Conservation (phyloP, 306 rosid genomes). For the Sophora flavescens region DNA sequence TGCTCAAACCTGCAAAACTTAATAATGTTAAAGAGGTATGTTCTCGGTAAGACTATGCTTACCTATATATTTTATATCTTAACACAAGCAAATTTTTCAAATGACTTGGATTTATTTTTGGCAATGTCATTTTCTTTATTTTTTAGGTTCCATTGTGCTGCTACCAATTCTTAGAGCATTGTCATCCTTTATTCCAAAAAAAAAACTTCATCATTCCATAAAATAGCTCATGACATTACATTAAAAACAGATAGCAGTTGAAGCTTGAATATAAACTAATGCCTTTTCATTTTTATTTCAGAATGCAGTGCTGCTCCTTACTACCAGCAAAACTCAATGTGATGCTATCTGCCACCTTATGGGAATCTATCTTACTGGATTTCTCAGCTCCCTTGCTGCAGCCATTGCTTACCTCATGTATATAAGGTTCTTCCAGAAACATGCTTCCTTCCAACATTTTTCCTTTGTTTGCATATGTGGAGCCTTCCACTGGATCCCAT, state of each 20-base stretch:
- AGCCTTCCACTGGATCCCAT: constrained; percentile 94
- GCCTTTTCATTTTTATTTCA: constrained; percentile 43
- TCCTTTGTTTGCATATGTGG: constrained; percentile 78
- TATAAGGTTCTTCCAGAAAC: constrained; percentile 57
- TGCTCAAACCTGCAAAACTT: constrained; percentile 50
- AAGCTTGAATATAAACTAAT: constrained; percentile 36
- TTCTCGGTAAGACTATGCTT: constrained; percentile 1
- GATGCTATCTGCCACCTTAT: constrained; percentile 66
- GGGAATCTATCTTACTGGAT: constrained; percentile 83
- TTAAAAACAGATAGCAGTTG: background rate
- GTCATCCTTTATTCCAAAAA: background rate
- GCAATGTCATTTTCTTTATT: background rate
- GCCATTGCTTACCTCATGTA: constrained; percentile 67
- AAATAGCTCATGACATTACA: background rate
- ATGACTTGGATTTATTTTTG: background rate
- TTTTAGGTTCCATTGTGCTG: background rate
- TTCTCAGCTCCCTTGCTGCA: constrained; percentile 79
- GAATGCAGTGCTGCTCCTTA: constrained; percentile 51
- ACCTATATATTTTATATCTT: constrained; percentile 6
- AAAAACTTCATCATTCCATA: constrained; percentile 14
- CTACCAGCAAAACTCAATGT: constrained; percentile 42
- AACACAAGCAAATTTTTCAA: background rate
- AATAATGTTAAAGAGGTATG: constrained; percentile 67
- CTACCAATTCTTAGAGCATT: background rate
- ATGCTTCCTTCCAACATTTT: constrained; percentile 65